A percentile compares a stretch with the other conserved stretches of the same genome.
phyloP scores from a whole-genome alignment of 2,329 filamentous ascomycete species.

The Penicillium sp. region DNA sequence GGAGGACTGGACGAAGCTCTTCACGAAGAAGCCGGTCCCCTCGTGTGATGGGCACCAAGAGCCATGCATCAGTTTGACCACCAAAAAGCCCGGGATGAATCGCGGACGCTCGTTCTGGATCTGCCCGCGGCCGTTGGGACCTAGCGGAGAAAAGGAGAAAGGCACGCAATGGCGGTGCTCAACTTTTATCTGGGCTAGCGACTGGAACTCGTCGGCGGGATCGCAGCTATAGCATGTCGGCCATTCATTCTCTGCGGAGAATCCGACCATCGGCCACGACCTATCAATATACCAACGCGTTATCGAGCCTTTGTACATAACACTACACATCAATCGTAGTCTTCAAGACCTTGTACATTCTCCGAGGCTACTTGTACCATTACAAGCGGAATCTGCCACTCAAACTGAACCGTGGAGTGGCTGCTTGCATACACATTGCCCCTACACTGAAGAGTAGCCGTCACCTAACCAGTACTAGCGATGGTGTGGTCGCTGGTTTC shows the following conservation, averaged over 20 bases:
- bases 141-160: conserved; percentile 79
- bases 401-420: no score
- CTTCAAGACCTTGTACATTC: no score
- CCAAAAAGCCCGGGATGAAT: conserved; percentile 88
- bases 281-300: no score
- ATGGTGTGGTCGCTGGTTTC: no score
- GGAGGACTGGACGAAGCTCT: conserved; percentile 82
- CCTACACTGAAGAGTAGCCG: no score
- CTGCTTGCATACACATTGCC: no score
- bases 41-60: conserved; percentile 82
- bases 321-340: not conserved
- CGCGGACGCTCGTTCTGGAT: conserved; percentile 68
- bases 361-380: no score
- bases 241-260: not conserved
- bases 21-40: conserved; percentile 72
- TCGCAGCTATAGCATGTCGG: not conserved
- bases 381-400: no score
- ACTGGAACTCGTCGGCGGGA: conserved; percentile 53
- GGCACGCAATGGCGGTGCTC: conserved; percentile 84
- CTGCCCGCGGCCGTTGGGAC: conserved; percentile 76
- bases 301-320: not conserved
- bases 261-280: not conserved
- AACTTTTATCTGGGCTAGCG: conserved; percentile 74
- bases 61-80: conserved; percentile 77
- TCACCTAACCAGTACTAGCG: no score